Evolutionary conservation across 805 yeast species (phyloP).

Genomic region (Debaryomyces castellii): DNA sequence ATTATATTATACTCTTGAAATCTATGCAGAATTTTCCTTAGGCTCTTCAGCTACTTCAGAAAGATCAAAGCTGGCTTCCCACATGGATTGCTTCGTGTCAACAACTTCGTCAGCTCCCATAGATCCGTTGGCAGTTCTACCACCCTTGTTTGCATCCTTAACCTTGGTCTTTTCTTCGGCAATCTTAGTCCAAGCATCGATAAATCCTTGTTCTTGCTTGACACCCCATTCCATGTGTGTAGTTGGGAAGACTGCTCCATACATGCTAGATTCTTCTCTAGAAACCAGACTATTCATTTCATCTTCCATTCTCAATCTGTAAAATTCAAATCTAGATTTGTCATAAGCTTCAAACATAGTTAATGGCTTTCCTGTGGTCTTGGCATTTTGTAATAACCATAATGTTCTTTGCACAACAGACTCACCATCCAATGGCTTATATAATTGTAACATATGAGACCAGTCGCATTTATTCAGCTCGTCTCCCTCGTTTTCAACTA

Average conservation of each 20-base stretch:
- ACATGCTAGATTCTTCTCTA: slow-evolving; percentile 82
- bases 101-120: slow-evolving; percentile 17
- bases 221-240: slow-evolving; percentile 67
- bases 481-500: slow-evolving; percentile 73
- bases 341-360: slow-evolving; percentile 71
- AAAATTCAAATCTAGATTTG: slow-evolving; percentile 84
- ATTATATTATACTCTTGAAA: neutral
- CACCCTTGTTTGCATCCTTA: slow-evolving; percentile 44
- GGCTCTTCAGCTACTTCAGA: neutral
- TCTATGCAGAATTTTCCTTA: slow-evolving; percentile 3
- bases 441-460: slow-evolving; percentile 71
- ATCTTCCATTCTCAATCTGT: slow-evolving; percentile 78
- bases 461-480: slow-evolving; percentile 66
- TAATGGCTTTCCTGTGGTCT: slow-evolving; percentile 20
- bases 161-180: slow-evolving; percentile 66
- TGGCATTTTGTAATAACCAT: slow-evolving; percentile 28
- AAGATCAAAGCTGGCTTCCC: slow-evolving; percentile 9
- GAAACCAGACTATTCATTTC: slow-evolving; percentile 73
- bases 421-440: slow-evolving; percentile 85
- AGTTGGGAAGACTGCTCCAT: slow-evolving; percentile 70
- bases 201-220: slow-evolving; percentile 64
- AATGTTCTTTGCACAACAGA: slow-evolving; percentile 46
- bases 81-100: slow-evolving; percentile 9
- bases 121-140: slow-evolving; percentile 20
- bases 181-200: slow-evolving; percentile 71